Conservation (phyloP, 1,139 yeast genomes). For the Suhomyces yuchorum region DNA sequence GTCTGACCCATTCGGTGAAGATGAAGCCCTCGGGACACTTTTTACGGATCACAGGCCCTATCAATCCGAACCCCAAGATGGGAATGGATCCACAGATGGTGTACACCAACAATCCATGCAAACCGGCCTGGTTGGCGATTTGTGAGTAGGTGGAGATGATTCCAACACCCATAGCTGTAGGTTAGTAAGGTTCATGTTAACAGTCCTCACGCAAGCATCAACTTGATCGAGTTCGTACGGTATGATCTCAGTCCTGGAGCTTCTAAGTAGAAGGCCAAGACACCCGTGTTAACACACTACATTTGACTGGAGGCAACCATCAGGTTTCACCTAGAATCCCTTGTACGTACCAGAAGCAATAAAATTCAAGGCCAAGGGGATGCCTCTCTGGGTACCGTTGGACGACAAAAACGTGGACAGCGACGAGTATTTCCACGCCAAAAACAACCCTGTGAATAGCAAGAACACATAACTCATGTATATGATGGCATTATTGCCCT, state of each 20-base stretch:
- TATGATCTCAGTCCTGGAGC: conserved; percentile 62
- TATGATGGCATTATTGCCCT: conserved; percentile 68
- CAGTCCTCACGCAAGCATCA: conserved; percentile 86
- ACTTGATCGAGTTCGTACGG: conserved; percentile 87
- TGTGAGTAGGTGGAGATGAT: conserved; percentile 82
- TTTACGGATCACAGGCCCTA: conserved; percentile 79
- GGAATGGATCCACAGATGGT: conserved; percentile 84
- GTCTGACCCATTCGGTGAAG: conserved; percentile 92
- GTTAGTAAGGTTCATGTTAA: conserved; percentile 16
- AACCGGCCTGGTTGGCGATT: conserved; percentile 82
- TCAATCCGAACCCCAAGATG: conserved; percentile 72
- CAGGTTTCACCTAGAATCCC: not conserved
- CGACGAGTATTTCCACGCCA: conserved; percentile 56
- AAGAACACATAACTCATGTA: conserved; percentile 72
- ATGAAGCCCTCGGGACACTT: conserved; percentile 91
- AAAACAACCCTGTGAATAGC: conserved; percentile 57
- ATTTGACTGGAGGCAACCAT: not conserved
- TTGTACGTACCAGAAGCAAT: conserved; percentile 79
- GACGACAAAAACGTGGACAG: conserved; percentile 64
- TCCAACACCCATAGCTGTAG: conserved; percentile 85
- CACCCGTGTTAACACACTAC: conserved; percentile 50
- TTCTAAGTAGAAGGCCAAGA: conserved; percentile 23
- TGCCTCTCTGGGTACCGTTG: conserved; percentile 76
- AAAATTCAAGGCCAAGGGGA: conserved; percentile 83
- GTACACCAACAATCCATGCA: conserved; percentile 85